Evolutionary conservation across 2,329 filamentous ascomycete species (phyloP), one percentile per base, ranked within the genome.

Genomic region (Monascus ruber): DNA sequence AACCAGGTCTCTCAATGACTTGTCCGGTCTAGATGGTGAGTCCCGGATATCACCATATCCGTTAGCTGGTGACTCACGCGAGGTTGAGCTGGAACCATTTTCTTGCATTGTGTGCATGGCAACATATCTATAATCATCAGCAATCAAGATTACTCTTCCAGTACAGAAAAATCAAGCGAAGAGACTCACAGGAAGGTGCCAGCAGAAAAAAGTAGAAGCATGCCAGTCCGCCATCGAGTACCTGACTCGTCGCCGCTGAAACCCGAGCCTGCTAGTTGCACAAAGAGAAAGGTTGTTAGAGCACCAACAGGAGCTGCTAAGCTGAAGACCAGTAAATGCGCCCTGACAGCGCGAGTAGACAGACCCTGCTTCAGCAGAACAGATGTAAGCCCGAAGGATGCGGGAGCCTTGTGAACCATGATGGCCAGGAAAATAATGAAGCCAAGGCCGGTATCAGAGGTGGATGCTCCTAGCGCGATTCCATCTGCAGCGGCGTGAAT

Each of bases 31-130:
- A 17, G 43, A 40, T 8, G 48, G 48, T 4, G 54, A 42, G 24
- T 64, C 63, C 34, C 64, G 55, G 17, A 59, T 47, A 37, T 68
- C 64, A 17, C 57, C 51, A 41, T 66, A 68, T 34, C 66, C 65
- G 43, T 68, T 68, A n/a, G 47, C 47, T 36, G 57, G 52, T 10
- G 53, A 40, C 29, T 64, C 58, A 7, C 58, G 59, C 8, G 55
- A 45, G 5, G 48, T 38, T 4, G 52, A 51, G 27, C 51, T 54
- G 17, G 57, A 51, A n/a, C 58, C 58, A 38, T 64, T 66, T 54
- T 94, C 88, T 57, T 93, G 85, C 86, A 96, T 94, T 1, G 88
- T 87, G 57, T 98, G 91, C 88, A 96, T 95, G 1, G 91, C 91
- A 33, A 98, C 91, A 55, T 96, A 94, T 51, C 86, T 93, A 46